Conservation (phyloP, 164 flowering plant species). For the Piper longum region DNA sequence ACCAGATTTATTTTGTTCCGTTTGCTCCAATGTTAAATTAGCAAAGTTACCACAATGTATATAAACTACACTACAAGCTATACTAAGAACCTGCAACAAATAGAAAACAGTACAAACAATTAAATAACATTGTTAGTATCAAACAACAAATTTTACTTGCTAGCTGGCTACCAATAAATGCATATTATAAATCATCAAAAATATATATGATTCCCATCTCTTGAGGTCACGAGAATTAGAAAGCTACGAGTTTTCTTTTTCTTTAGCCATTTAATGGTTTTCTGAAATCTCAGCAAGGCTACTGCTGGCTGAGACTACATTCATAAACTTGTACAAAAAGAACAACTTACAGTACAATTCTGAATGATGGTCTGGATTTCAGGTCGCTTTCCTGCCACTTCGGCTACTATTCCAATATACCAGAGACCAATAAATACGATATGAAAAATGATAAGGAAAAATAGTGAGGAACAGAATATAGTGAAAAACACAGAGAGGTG, state of each 20-base stretch:
- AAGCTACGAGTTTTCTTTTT: too few relatives aligned
- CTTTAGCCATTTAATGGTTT: too few relatives aligned
- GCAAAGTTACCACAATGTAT: slow-evolving; percentile 96
- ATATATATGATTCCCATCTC: too few relatives aligned
- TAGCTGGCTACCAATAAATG: not conserved
- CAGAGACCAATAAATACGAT: slow-evolving; percentile 81
- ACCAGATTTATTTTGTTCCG: slow-evolving; percentile 38
- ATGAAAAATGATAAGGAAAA: slow-evolving; percentile 83
- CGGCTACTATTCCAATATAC: slow-evolving; percentile 96
- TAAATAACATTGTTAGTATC: not conserved
- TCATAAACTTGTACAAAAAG: not conserved
- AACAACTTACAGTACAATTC: slow-evolving; percentile 79
- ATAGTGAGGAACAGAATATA: slow-evolving; percentile 66
- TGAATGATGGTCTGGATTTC: slow-evolving; percentile 75
- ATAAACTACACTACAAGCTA: slow-evolving; percentile 97
- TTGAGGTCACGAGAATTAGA: not conserved
- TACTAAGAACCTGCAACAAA: slow-evolving; percentile 66
- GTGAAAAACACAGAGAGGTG: slow-evolving; percentile 84
- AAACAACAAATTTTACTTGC: slow-evolving; percentile 1
- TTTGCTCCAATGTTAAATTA: slow-evolving; percentile 52
- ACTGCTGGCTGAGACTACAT: too few relatives aligned
- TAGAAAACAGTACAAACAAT: slow-evolving; percentile 1
- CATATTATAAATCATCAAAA: not conserved
- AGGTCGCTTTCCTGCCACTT: slow-evolving; percentile 90
- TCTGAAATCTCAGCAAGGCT: too few relatives aligned